Evolutionary conservation across 2,329 filamentous ascomycete species (phyloP).

Genomic region (Cytospora paraplurivora): DNA sequence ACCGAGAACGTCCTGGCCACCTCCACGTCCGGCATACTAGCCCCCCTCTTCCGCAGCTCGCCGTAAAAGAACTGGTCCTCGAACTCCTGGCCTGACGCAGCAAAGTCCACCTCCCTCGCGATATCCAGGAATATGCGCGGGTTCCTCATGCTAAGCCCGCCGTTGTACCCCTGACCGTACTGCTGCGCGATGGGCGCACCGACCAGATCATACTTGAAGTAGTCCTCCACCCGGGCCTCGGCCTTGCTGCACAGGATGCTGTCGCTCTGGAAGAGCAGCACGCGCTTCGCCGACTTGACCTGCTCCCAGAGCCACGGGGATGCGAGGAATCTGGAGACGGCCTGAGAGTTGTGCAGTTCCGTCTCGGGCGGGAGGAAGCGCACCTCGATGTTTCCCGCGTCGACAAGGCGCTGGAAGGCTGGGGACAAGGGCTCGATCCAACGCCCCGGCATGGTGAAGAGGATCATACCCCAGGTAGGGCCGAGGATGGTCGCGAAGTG

Average conservation of each 20-base stretch:
- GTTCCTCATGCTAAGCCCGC: constrained; percentile 38
- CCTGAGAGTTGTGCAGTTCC: constrained; percentile 35
- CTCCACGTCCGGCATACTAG: constrained; percentile 33
- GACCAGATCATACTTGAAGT: constrained; percentile 38
- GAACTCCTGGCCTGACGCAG: constrained; percentile 31
- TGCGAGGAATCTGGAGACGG: constrained; percentile 40
- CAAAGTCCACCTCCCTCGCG: constrained; percentile 29
- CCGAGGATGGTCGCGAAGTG: constrained; percentile 39
- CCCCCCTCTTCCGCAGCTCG: constrained; percentile 34
- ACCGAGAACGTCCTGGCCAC: constrained; percentile 36
- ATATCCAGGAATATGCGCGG: constrained; percentile 34
- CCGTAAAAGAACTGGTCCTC: constrained; percentile 40
- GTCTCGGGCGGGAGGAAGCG: constrained; percentile 39
- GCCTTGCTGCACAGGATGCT: constrained; percentile 39
- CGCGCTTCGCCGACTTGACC: constrained; percentile 34
- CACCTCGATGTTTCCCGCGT: constrained; percentile 38
- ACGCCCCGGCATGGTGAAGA: constrained; percentile 40
- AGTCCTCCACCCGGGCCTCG: constrained; percentile 36
- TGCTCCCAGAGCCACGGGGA: constrained; percentile 39
- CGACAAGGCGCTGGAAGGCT: constrained; percentile 39
- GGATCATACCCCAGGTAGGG: constrained; percentile 44
- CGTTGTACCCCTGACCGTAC: constrained; percentile 36
- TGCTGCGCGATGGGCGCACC: constrained; percentile 36
- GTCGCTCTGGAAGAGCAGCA: constrained; percentile 41
- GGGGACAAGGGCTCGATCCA: constrained; percentile 34